Percentiles rank a stretch among this genome's conserved stretches.
These are phyloP conservation scores for Gastrolobium bilobum DNA, from an alignment of 306 rosid genomes.

Conservation along the genomic window DNA sequence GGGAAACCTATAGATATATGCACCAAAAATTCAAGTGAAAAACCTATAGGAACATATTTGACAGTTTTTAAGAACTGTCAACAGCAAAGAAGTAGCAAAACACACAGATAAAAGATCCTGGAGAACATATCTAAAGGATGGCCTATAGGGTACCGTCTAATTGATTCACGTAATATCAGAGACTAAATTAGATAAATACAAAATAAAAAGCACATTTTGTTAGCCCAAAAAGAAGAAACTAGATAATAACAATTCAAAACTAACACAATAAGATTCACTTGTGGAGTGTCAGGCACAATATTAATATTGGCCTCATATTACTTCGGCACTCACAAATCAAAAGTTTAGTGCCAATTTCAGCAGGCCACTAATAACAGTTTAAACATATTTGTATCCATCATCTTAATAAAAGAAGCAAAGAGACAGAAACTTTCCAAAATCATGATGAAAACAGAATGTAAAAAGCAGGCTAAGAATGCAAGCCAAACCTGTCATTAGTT, in stretches of 20 bases:
- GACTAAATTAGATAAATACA: slow-evolving; percentile 10
- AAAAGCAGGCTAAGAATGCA: slow-evolving; percentile 26
- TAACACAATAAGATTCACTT: slow-evolving; percentile 3
- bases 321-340: neutral
- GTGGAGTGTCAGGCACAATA: neutral
- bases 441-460: slow-evolving; percentile 24
- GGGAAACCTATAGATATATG: slow-evolving; percentile 64
- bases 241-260: slow-evolving; percentile 21
- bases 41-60: slow-evolving; percentile 6
- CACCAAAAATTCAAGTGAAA: slow-evolving; percentile 35
- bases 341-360: slow-evolving; percentile 22
- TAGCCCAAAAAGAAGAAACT: slow-evolving; percentile 19
- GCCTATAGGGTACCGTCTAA: neutral
- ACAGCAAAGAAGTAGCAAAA: slow-evolving; percentile 36
- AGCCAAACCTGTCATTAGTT: slow-evolving; percentile 24
- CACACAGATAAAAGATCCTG: slow-evolving; percentile 11
- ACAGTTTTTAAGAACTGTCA: neutral
- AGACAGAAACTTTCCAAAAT: slow-evolving; percentile 30
- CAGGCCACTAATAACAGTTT: slow-evolving; percentile 27
- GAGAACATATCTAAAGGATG: slow-evolving; percentile 17
- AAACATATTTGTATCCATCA: neutral
- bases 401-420: slow-evolving; percentile 17
- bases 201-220: neutral
- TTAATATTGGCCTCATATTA: neutral
- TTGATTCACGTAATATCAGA: slow-evolving; percentile 3